phyloP scores from a whole-genome alignment of 2,329 filamentous ascomycete species.

The Cercospora janseana region DNA sequence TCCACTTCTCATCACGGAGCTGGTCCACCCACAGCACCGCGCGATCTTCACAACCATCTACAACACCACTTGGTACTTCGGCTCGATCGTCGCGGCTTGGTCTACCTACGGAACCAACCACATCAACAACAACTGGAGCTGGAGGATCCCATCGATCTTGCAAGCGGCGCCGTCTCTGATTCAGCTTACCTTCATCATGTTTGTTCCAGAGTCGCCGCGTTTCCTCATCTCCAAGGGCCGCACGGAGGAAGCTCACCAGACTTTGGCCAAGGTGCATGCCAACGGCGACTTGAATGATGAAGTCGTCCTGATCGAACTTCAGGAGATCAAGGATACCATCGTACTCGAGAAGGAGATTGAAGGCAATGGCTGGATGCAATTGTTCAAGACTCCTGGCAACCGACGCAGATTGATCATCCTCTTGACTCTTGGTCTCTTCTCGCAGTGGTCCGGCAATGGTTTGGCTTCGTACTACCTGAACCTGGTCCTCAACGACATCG shows the following conservation, averaged over 20 bases:
- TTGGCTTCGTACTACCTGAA: slow-evolving; percentile 47
- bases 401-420: slow-evolving; percentile 55
- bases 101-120: slow-evolving; percentile 47
- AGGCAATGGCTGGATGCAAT: slow-evolving; percentile 47
- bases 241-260: slow-evolving; percentile 50
- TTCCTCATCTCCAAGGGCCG: slow-evolving; percentile 57
- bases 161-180: slow-evolving; percentile 50
- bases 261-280: slow-evolving; percentile 55
- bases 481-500: slow-evolving; percentile 38
- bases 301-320: slow-evolving; percentile 50
- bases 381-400: slow-evolving; percentile 54
- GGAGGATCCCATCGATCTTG: slow-evolving; percentile 54
- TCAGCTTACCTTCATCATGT: slow-evolving; percentile 49
- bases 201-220: slow-evolving; percentile 60
- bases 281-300: slow-evolving; percentile 47
- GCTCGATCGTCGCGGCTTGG: slow-evolving; percentile 50
- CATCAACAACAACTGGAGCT: slow-evolving; percentile 48
- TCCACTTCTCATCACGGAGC: slow-evolving; percentile 41
- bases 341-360: slow-evolving; percentile 50
- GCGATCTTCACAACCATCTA: slow-evolving; percentile 50
- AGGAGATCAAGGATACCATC: slow-evolving; percentile 53
- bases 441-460: slow-evolving; percentile 58
- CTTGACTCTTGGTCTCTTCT: slow-evolving; percentile 56
- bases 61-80: slow-evolving; percentile 48
- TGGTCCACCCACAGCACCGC: slow-evolving; percentile 52